phyloP scores from a whole-genome alignment of 2,329 filamentous ascomycete genomes.

The Claviceps cyperi region DNA sequence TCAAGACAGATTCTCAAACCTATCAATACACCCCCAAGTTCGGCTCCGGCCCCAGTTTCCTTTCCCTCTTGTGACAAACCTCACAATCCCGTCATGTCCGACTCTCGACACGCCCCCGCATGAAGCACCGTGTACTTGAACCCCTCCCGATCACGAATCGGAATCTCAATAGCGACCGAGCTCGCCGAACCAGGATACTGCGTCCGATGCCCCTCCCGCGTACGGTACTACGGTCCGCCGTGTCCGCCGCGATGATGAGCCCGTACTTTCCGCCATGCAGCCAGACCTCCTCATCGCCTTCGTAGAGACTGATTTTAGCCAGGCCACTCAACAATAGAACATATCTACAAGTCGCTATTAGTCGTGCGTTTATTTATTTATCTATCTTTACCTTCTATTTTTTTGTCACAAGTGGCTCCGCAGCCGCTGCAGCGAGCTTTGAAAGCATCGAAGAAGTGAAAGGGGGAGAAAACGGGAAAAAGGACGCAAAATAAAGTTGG shows the following conservation, averaged over 20 bases:
- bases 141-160: background rate
- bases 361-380: no score
- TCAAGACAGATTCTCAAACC: background rate
- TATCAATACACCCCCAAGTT: no score
- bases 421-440: no score
- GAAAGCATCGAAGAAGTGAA: no score
- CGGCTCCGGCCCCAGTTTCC: background rate
- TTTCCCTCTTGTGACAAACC: background rate
- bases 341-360: constrained; percentile 10
- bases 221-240: constrained; percentile 24
- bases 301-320: constrained; percentile 25
- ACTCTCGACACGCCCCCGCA: background rate
- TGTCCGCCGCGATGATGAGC: constrained; percentile 28
- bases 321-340: constrained; percentile 25
- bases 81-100: constrained; percentile 1
- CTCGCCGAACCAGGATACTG: constrained; percentile 23
- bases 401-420: no score
- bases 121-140: constrained; percentile 7
- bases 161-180: constrained; percentile 19
- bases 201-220: constrained; percentile 25
- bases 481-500: no score
- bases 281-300: constrained; percentile 20
- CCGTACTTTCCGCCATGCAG: constrained; percentile 26
- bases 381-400: no score
- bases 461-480: background rate